Evolutionary conservation across 2,329 filamentous ascomycete species (phyloP).

Genomic region (Sclerotinia glacialis): DNA sequence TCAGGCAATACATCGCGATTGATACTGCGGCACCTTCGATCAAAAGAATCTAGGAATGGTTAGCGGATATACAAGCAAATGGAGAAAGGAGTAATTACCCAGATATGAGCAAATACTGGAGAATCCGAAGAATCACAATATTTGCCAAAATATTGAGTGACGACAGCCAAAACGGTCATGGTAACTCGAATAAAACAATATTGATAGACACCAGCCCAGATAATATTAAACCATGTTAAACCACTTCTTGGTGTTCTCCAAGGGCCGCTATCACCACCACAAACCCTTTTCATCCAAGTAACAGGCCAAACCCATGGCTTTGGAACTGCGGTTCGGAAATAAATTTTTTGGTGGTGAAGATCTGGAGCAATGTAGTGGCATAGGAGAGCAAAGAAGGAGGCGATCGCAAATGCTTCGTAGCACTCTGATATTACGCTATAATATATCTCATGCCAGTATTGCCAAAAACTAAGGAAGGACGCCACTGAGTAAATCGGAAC

Average conservation of each 20-base stretch:
- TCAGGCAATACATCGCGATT: conserved; percentile 83
- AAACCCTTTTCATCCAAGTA: conserved; percentile 67
- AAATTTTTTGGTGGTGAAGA: conserved; percentile 77
- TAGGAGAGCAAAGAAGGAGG: conserved; percentile 79
- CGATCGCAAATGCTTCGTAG: conserved; percentile 86
- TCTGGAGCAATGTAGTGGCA: conserved; percentile 78
- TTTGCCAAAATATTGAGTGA: conserved; percentile 63
- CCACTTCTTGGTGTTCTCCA: conserved; percentile 77
- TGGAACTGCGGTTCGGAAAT: conserved; percentile 67
- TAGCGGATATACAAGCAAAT: conserved; percentile 19
- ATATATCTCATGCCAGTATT: conserved; percentile 76
- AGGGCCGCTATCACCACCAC: conserved; percentile 64
- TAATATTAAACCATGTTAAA: conserved; percentile 85
- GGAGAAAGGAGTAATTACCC: conserved; percentile 52
- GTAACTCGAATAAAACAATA: conserved; percentile 79
- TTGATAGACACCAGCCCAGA: conserved; percentile 81
- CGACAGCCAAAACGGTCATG: conserved; percentile 75
- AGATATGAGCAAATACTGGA: conserved; percentile 79
- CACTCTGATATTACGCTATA: conserved; percentile 78
- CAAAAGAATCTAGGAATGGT: conserved; percentile 51
- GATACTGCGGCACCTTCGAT: conserved; percentile 71
- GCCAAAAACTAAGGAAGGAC: conserved; percentile 69
- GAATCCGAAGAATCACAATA: conserved; percentile 80
- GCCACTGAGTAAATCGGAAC: conserved; percentile 76
- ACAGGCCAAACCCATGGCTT: conserved; percentile 73